Conservation (phyloP, 805 yeast species). For the Danielozyma ontarioensis region DNA sequence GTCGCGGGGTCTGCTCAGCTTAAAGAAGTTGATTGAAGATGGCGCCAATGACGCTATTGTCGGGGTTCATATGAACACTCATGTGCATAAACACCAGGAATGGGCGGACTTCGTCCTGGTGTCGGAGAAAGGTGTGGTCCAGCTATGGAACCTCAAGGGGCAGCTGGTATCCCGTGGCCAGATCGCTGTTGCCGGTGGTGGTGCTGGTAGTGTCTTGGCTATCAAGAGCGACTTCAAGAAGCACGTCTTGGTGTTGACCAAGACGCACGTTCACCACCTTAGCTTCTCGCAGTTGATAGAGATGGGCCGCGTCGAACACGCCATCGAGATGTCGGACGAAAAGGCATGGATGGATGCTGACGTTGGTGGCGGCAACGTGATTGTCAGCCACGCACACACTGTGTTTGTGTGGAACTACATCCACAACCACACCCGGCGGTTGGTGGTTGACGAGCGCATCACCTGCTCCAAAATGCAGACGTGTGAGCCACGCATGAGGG, state of each 20-base stretch:
- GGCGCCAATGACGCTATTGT: conserved; percentile 8
- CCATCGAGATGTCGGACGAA: conserved; percentile 6
- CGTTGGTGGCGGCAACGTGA: conserved; percentile 24
- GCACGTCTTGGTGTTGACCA: conserved; percentile 16
- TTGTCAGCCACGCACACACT: conserved; percentile 13
- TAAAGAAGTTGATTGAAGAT: conserved; percentile 10
- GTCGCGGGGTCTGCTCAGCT: conserved; percentile 18
- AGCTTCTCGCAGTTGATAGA: conserved; percentile 10
- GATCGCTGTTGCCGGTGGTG: too few species aligned
- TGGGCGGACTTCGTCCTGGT: conserved; percentile 23
- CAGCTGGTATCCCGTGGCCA: too few species aligned
- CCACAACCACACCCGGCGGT: not conserved
- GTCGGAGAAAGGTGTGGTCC: conserved; percentile 16
- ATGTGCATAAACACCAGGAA: conserved; percentile 18
- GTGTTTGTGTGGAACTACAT: conserved; percentile 21
- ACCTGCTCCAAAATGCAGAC: not conserved
- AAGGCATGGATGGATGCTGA: conserved; percentile 23
- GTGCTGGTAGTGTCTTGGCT: conserved; percentile 3
- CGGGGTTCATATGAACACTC: conserved; percentile 14
- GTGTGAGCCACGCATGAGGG: conserved; percentile 8
- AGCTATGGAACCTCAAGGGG: conserved; percentile 23
- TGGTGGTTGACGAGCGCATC: conserved; percentile 1
- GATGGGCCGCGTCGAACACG: conserved; percentile 9
- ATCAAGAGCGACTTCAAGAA: conserved; percentile 24
- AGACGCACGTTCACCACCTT: conserved; percentile 10